Base-by-base conservation (phyloP, 2,329 filamentous ascomycete species). In the Colletotrichum filicis region DNA sequence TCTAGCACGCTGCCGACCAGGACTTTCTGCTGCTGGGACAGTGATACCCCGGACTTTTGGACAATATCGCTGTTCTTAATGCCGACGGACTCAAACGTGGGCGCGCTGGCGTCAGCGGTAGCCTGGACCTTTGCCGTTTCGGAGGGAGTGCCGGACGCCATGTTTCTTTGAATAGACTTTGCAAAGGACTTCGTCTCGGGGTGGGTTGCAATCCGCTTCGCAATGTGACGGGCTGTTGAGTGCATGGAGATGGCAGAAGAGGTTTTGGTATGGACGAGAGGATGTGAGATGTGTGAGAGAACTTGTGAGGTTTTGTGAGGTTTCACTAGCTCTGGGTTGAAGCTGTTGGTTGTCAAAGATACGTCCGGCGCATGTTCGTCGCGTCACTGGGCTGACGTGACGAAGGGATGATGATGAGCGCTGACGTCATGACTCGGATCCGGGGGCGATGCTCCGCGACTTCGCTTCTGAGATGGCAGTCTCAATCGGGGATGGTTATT, bases 1-100 rank as follows among this genome's bases (percentile, higher is more conserved):
- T 92, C 90, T 28, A 92, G 84, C 16, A 92, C 84, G 58, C 86
- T 88, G 71, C 88, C 88, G 14, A 92, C 86, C 37, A 92, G 72
- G 0, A 89, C 84, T 73, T 87, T 87, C 77, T 92, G 89, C 24
- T 85, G 78, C 0, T 82, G 75, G 22, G 83, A 84, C 16, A 92
- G 83, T 0, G 84, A 79, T 16, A 92, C 85, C 14, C 89, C 89
- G 0, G 86, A 76, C 0, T 83, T 85, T 11, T 86, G 86, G 58
- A 87, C 84, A 77, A 92, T 84, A 77, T 86, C 81, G n/a, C 84
- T 89, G 78, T 86, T 89, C 76, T 88, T 86, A 74, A 91, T 87
- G 1, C 78, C 79, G 35, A 82, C 74, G 0, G 80, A 80, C 30
- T 75, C 77, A 62, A 80, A 79, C 0, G 76, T 74, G 16, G 78